These are phyloP conservation scores for Wickerhamiella qilinensis DNA, from an alignment of 805 yeast species.

Conservation along the genomic window DNA sequence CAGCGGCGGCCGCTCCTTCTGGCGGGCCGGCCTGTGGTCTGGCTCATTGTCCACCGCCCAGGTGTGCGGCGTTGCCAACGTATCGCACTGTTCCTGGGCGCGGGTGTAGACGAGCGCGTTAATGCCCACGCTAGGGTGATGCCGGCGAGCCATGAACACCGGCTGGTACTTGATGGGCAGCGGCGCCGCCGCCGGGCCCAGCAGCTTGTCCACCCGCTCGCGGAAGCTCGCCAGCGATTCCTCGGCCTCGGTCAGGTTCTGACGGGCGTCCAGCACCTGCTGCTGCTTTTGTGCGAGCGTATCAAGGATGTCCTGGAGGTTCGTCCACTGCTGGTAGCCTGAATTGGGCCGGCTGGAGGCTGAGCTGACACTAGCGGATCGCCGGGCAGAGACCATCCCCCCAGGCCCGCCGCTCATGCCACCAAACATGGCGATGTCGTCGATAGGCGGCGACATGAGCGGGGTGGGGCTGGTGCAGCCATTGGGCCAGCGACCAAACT, in stretches of 20 bases:
- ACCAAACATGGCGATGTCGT: conserved; percentile 3
- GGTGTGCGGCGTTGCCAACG: not conserved
- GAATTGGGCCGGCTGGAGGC: not conserved
- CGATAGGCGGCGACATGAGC: conserved; percentile 6
- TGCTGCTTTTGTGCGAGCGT: conserved; percentile 22
- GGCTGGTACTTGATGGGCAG: conserved; percentile 9
- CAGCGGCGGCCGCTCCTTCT: not conserved
- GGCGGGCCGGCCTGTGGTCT: not conserved
- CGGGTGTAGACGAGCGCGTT: conserved; percentile 9
- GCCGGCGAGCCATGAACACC: conserved; percentile 8
- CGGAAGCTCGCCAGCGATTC: conserved; percentile 16
- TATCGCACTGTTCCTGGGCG: not conserved
- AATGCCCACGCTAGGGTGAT: conserved; percentile 11
- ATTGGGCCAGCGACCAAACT: not conserved
- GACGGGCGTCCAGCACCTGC: conserved; percentile 21
- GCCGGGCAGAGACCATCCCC: no score
- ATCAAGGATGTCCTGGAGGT: conserved; percentile 19
- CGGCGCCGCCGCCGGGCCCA: conserved; percentile 9
- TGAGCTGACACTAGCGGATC: not conserved
- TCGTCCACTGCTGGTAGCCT: not conserved
- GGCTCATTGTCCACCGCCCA: not conserved
- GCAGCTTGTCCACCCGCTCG: conserved; percentile 8
- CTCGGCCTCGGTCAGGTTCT: conserved; percentile 16
- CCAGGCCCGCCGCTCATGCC: no score
- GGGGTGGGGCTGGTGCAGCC: conserved; percentile 4